Conservation (phyloP, 2,329 filamentous ascomycete genomes). For the Fusarium citri region DNA sequence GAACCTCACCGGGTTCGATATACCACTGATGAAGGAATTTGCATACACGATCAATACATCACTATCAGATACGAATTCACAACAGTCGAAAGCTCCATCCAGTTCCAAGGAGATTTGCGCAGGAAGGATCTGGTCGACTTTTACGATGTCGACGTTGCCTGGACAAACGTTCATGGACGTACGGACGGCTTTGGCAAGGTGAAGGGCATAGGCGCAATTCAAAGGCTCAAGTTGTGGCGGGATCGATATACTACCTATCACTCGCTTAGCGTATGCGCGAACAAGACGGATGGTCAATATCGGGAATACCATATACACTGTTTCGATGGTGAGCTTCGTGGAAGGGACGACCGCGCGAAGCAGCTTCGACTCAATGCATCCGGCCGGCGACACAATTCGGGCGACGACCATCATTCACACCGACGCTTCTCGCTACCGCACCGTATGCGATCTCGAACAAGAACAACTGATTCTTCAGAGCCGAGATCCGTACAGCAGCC, state of each 20-base stretch:
- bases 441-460: slow-evolving; percentile 55
- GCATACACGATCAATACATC: slow-evolving; percentile 61
- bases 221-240: slow-evolving; percentile 64
- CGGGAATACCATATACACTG: slow-evolving; percentile 61
- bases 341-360: slow-evolving; percentile 59
- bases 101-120: slow-evolving; percentile 63
- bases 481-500: slow-evolving; percentile 39
- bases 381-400: slow-evolving; percentile 55
- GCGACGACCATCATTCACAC: slow-evolving; percentile 51
- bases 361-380: slow-evolving; percentile 58
- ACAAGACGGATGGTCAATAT: slow-evolving; percentile 59
- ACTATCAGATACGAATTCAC: slow-evolving; percentile 65
- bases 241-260: slow-evolving; percentile 62
- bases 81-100: slow-evolving; percentile 58
- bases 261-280: slow-evolving; percentile 61
- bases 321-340: slow-evolving; percentile 61
- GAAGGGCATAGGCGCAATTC: slow-evolving; percentile 63
- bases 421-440: slow-evolving; percentile 59
- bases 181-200: slow-evolving; percentile 64
- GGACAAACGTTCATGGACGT: slow-evolving; percentile 62
- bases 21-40: slow-evolving; percentile 58
- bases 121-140: slow-evolving; percentile 62
- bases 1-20: slow-evolving; percentile 63
- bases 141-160: slow-evolving; percentile 64
- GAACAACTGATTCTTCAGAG: slow-evolving; percentile 48